Percentiles rank a stretch among this genome's conserved stretches.
Conservation (phyloP, 129 eudicot species). For the Kitagawia praeruptora region DNA sequence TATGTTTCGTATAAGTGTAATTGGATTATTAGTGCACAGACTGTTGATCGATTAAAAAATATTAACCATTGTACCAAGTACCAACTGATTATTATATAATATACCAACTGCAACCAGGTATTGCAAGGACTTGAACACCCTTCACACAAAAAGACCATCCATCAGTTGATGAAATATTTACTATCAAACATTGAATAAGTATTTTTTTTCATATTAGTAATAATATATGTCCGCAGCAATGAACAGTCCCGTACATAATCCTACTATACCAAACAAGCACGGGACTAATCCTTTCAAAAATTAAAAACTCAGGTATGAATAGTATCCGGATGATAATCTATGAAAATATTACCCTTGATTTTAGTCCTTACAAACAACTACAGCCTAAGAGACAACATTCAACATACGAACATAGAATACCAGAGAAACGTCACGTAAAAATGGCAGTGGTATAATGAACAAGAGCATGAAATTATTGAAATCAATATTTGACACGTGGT, state of each 20-base stretch:
- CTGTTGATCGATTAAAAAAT: neutral
- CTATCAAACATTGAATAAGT: neutral
- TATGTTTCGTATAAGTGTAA: neutral
- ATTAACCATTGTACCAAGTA: neutral
- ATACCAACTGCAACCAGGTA: neutral
- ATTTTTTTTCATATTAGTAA: neutral
- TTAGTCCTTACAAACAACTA: neutral
- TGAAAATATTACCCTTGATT: neutral
- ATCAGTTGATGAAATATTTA: neutral
- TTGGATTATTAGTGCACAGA: neutral
- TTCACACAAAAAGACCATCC: neutral
- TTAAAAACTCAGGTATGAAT: neutral
- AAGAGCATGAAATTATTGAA: neutral
- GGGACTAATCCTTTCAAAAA: neutral
- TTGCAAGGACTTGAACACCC: neutral
- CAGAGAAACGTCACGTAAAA: neutral
- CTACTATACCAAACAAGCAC: neutral
- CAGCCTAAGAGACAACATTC: neutral
- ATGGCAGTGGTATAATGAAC: neutral
- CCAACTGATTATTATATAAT: neutral
- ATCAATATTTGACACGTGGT: neutral
- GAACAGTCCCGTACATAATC: neutral
- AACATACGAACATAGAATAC: neutral
- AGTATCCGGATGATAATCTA: neutral
- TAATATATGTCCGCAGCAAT: neutral